phyloP scores from a whole-genome alignment of 768 basidiomycete genomes.

The Termitomyces sp. region DNA sequence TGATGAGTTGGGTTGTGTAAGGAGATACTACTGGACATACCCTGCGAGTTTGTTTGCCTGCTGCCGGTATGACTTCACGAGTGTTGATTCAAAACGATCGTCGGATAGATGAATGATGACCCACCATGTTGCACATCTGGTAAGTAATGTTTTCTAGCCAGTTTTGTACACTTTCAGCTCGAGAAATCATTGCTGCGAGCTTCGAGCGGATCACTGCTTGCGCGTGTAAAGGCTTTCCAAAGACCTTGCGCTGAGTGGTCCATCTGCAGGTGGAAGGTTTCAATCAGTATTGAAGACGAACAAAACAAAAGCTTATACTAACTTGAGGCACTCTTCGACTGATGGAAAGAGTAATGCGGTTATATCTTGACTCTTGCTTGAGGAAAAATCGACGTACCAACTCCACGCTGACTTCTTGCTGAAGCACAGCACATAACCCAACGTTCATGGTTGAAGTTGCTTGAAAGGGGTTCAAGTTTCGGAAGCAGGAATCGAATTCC shows the following conservation, averaged over 20 bases:
- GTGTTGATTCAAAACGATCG: background rate
- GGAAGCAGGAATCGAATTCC: background rate
- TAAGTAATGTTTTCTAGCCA: constrained; percentile 89
- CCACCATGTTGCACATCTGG: constrained; percentile 80
- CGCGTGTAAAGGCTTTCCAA: constrained; percentile 80
- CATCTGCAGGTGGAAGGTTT: constrained; percentile 42
- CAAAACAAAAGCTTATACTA: constrained; percentile 4
- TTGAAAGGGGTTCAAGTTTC: constrained; percentile 6
- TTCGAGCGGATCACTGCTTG: constrained; percentile 87
- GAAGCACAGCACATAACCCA: constrained; percentile 63
- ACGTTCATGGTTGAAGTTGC: constrained; percentile 94
- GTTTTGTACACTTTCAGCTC: constrained; percentile 53
- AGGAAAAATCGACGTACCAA: constrained; percentile 8
- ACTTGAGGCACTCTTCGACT: constrained; percentile 85
- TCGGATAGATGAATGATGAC: background rate
- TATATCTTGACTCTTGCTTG: background rate
- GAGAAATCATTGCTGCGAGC: constrained; percentile 84
- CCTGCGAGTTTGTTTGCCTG: constrained; percentile 76
- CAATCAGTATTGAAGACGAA: background rate
- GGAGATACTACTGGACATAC: constrained; percentile 25
- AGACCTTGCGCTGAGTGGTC: constrained; percentile 85
- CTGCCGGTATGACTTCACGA: constrained; percentile 53
- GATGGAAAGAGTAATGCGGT: constrained; percentile 13
- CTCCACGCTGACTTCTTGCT: constrained; percentile 16
- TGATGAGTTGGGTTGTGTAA: background rate